Base-by-base conservation (phyloP, 2,329 filamentous ascomycete genomes). In the Botrytis cinerea region DNA sequence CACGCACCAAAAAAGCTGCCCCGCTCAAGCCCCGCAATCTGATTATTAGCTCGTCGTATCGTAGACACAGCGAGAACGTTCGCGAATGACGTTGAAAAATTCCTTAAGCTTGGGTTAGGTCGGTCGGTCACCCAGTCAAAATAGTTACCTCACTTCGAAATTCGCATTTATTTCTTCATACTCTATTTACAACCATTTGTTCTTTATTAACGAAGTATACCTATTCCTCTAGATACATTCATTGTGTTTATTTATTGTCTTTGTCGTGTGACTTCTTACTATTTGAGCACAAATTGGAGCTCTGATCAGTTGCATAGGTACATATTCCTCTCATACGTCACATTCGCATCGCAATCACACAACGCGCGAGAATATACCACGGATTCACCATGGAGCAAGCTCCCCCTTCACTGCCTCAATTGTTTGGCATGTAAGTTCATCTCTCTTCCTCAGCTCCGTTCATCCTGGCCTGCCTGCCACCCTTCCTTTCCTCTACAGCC, bases 391-490 rank as follows among this genome's bases (percentile, higher is more conserved):
- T 72, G 70, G 70, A 67, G 60, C 70, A 71, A 74, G 45, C 54
- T 59, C 38, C 72, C 69, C 46, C 72, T 68, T 46, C 66, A 48
- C 68, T 80, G 38, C 78, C 77, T 4, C 79, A 79, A 61, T 74
- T 80, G 51, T 81, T 81, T 57, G 79, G 79, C 35, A 73, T 81
- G 75, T 78, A 73, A 12, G 76, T 75, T 25, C 35, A 4, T 28
- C 22, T 35, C 43, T n/a, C 20, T 45, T 22, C 8, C n/a, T 18
- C 51, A 57, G 14, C 51, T 57, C n/a, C 16, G 14, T 45, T 45
- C 2, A 57, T n/a, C 46, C 20, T 25, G 28, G 28, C 20, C 35
- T 25, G 5, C 10, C 32, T n/a, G 20, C 40, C 14, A 54, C 7
- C 48, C 14, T 12, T 25, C 38, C 45, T 14, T n/a, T 25, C 35